A percentile compares a stretch with the other conserved stretches of the same genome.
Evolutionary conservation across 169 alveolate species (phyloP).

Genomic region (Plasmodium ovale): DNA sequence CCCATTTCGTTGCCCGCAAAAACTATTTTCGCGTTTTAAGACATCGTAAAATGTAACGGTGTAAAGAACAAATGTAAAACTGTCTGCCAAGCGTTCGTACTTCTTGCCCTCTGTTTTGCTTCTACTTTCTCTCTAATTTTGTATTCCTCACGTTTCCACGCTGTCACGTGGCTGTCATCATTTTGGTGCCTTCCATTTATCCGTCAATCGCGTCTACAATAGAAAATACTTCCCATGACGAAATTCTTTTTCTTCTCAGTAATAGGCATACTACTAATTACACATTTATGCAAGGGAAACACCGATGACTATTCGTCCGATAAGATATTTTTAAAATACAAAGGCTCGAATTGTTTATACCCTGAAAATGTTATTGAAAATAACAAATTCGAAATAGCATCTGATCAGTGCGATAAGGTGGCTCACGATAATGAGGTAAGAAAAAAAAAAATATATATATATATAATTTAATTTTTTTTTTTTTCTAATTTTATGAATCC

Average conservation of each 20-base stretch:
- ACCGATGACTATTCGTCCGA: constrained; percentile 8
- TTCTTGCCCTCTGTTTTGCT: constrained; percentile 8
- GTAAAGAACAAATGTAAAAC: constrained; percentile 8
- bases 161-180: background rate
- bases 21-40: background rate
- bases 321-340: constrained; percentile 58
- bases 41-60: constrained; percentile 13
- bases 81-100: background rate
- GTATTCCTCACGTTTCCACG: no score
- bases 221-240: no score
- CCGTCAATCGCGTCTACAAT: no score
- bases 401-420: constrained; percentile 58
- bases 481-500: no score
- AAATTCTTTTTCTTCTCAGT: constrained; percentile 5
- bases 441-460: background rate
- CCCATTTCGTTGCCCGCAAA: background rate
- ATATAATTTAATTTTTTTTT: background rate
- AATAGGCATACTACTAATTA: constrained; percentile 7
- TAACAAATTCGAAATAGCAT: constrained; percentile 52
- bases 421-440: constrained; percentile 74
- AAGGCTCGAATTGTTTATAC: constrained; percentile 59
- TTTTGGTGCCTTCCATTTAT: background rate
- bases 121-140: background rate
- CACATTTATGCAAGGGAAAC: constrained; percentile 9
- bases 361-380: constrained; percentile 66